Percentiles rank a stretch among this genome's conserved stretches.
phyloP scores from a whole-genome alignment of 108 stramenopile species.

The Fistulifera pelliculosa region DNA sequence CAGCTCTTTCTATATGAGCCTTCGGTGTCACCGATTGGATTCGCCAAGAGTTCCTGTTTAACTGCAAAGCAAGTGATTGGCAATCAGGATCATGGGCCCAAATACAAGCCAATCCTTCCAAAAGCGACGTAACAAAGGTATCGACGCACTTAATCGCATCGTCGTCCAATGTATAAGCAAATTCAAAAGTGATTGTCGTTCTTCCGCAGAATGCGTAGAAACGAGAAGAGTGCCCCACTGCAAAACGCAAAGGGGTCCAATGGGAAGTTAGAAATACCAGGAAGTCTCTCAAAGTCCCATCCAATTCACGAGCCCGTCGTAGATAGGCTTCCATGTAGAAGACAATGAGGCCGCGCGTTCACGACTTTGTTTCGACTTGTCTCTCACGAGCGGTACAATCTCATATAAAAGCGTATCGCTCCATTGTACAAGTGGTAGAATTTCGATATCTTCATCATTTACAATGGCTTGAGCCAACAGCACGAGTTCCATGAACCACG shows the following conservation, averaged over 20 bases:
- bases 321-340: not conserved
- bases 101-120: too few relatives aligned
- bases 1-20: too few relatives aligned
- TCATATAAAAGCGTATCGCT: not conserved
- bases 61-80: too few relatives aligned
- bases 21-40: too few relatives aligned
- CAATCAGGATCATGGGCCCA: too few relatives aligned
- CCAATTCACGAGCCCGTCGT: not conserved
- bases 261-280: not conserved
- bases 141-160: too few relatives aligned
- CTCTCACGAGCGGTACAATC: not conserved
- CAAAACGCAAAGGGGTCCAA: not conserved
- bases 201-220: too few relatives aligned
- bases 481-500: not conserved
- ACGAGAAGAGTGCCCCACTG: too few relatives aligned
- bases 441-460: not conserved
- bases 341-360: not conserved
- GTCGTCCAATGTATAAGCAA: too few relatives aligned
- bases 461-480: constrained; percentile 3
- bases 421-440: not conserved
- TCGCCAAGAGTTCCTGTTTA: too few relatives aligned
- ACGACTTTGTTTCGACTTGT: not conserved
- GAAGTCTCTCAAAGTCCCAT: not conserved
- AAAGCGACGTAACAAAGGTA: too few relatives aligned
- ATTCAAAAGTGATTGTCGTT: too few relatives aligned